Evolutionary conservation across 2,329 filamentous ascomycete genomes (phyloP).

Genomic region (Fusarium fracticaudum): DNA sequence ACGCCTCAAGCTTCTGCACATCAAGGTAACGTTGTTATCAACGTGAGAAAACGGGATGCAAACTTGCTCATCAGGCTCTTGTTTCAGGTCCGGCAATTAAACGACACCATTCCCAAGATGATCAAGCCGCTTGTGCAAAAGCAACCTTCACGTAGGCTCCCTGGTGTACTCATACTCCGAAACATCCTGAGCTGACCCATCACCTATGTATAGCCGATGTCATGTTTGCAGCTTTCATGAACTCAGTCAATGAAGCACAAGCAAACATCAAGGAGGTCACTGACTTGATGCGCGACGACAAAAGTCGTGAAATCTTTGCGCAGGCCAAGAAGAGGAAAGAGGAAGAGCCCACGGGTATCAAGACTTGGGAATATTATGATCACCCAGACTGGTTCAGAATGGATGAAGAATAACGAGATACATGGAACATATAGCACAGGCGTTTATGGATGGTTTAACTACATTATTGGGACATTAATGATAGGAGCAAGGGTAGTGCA

Average conservation of each 20-base stretch:
- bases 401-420: constrained; percentile 37
- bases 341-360: constrained; percentile 65
- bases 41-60: constrained; percentile 17
- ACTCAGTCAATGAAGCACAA: constrained; percentile 58
- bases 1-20: constrained; percentile 63
- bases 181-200: constrained; percentile 18
- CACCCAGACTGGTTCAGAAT: constrained; percentile 66
- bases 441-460: constrained; percentile 9
- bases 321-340: constrained; percentile 63
- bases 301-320: constrained; percentile 60
- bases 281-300: constrained; percentile 57
- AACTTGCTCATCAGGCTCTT: constrained; percentile 29
- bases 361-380: constrained; percentile 66
- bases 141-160: constrained; percentile 60
- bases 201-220: constrained; percentile 55
- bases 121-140: constrained; percentile 60
- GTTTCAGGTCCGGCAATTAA: constrained; percentile 47
- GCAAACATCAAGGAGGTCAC: constrained; percentile 63
- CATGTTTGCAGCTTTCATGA: constrained; percentile 58
- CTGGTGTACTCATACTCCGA: constrained; percentile 27
- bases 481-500: neutral
- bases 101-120: constrained; percentile 52
- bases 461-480: neutral
- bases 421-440: neutral
- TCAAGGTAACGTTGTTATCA: constrained; percentile 54